phyloP scores from a whole-genome alignment of 208 protist species.

The Leishmania guyanensis region DNA sequence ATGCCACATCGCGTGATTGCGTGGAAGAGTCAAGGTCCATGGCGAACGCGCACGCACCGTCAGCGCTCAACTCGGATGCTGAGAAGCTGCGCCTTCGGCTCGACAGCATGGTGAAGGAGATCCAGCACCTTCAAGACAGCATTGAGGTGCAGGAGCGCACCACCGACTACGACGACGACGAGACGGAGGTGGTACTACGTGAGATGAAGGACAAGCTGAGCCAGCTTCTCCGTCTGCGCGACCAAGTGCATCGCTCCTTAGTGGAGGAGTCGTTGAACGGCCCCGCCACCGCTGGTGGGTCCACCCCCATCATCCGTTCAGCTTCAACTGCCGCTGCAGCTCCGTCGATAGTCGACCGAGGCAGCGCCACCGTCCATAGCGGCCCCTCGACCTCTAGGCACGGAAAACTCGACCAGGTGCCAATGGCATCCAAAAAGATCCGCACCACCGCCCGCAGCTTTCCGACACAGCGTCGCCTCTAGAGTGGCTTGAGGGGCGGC shows the following conservation, averaged over 20 bases:
- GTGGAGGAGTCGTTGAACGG: slow-evolving; percentile 29
- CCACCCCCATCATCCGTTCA: slow-evolving; percentile 20
- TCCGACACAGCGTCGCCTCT: slow-evolving; percentile 18
- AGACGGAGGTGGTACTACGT: slow-evolving; percentile 63
- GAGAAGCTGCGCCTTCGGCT: slow-evolving; percentile 62
- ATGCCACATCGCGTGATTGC: not conserved
- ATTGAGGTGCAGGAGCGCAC: slow-evolving; percentile 54
- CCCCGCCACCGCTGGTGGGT: slow-evolving; percentile 2
- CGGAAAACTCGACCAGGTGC: not conserved
- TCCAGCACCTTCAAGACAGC: slow-evolving; percentile 78
- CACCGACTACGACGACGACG: slow-evolving; percentile 65
- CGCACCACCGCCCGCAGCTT: slow-evolving; percentile 20
- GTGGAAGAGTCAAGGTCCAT: slow-evolving; percentile 5
- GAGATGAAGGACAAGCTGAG: slow-evolving; percentile 83
- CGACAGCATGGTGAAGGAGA: slow-evolving; percentile 76
- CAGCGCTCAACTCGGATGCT: slow-evolving; percentile 36
- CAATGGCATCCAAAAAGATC: slow-evolving; percentile 32
- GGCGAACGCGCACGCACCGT: not conserved
- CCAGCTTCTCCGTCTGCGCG: slow-evolving; percentile 76
- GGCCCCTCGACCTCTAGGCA: slow-evolving; percentile 3
- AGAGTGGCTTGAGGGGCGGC: not conserved
- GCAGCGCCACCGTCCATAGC: slow-evolving; percentile 1
- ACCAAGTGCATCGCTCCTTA: slow-evolving; percentile 69
- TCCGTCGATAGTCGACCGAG: slow-evolving; percentile 7
- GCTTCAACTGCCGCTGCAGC: slow-evolving; percentile 4